A percentile compares a stretch with the other conserved stretches of the same genome.
Conservation (phyloP, 345 rosid species). For the Boechera retrofracta region DNA sequence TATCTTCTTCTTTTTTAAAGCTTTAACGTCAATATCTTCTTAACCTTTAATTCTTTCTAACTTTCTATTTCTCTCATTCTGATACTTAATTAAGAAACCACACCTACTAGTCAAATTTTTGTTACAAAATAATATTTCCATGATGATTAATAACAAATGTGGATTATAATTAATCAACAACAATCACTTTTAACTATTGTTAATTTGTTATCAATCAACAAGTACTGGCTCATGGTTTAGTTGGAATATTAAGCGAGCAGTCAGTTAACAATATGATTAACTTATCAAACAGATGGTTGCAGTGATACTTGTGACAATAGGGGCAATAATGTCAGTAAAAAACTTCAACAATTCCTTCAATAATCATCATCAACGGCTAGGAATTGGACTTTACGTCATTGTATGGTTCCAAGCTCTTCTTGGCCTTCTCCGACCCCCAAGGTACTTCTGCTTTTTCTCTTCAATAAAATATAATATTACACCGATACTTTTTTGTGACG, state of each 20-base stretch:
- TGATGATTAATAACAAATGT: not conserved
- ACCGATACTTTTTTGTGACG: not conserved
- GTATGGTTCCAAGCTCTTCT: conserved; percentile 78
- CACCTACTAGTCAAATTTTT: conserved; percentile 3
- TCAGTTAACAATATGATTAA: conserved; percentile 18
- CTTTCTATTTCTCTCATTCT: not conserved
- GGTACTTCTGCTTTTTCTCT: conserved; percentile 48
- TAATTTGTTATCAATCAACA: not conserved
- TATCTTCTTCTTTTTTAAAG: not conserved
- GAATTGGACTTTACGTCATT: conserved; percentile 63
- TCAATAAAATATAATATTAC: not conserved
- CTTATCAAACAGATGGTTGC: conserved; percentile 55
- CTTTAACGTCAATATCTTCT: conserved; percentile 6
- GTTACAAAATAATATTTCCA: not conserved
- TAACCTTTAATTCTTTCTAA: conserved; percentile 4
- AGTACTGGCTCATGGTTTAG: conserved; percentile 12
- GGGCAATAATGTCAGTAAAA: conserved; percentile 71
- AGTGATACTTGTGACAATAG: conserved; percentile 64
- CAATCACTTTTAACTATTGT: not conserved
- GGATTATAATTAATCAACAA: not conserved
- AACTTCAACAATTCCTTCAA: conserved; percentile 78
- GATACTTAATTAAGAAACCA: conserved; percentile 8
- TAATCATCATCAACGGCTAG: conserved; percentile 80
- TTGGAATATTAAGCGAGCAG: conserved; percentile 18
- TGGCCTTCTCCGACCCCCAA: conserved; percentile 67